Evolutionary conservation across 345 rosid genomes (phyloP), one percentile per base, ranked within the genome.

Genomic region (Limnanthes douglasii): DNA sequence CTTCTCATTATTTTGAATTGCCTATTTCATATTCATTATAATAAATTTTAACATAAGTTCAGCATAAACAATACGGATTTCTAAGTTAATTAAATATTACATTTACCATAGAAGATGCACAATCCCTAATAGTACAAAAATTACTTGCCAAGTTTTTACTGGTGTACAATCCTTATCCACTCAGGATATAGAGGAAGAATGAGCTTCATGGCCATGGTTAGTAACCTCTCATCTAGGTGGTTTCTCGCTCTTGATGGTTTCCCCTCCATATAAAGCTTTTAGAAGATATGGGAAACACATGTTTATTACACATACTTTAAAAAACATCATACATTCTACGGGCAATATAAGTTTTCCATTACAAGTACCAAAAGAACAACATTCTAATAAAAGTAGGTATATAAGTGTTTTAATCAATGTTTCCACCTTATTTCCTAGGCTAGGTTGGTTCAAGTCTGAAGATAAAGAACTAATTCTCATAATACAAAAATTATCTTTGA

Each of bases 161-260:
- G 66, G 56, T 39, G 61, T 34, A 41, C 65, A 60, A 54, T 23
- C 61, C 47, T 52, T 73, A 55, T 64, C 75, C 39, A 45, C 48
- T 3, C 77, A 69, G 30, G 75, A 52, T 23, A 54, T 53, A 13
- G 81, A 72, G 30, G 73, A 64, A 50, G 58, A 54, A 45, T 58
- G 68, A 37, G 60, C 59, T 50, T 73, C 79, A 16, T 50, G 84
- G 45, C 34, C 53, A 21, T 53, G 33, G 37, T 57, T 65, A 15
- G 68, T 55, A 32, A 65, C 75, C 56, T 69, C 86, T 69, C 88
- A 43, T 63, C 71, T 58, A 57, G 85, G 39, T 50, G 69, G 34
- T 69, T 83, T 39, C 61, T 69, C 16, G 61, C 50, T 57, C 50
- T 43, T 50, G 70, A 45, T 32, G 43, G 37, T 64, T 52, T 64